Base-by-base conservation (phyloP, 306 rosid species). In the Pueraria montana region DNA sequence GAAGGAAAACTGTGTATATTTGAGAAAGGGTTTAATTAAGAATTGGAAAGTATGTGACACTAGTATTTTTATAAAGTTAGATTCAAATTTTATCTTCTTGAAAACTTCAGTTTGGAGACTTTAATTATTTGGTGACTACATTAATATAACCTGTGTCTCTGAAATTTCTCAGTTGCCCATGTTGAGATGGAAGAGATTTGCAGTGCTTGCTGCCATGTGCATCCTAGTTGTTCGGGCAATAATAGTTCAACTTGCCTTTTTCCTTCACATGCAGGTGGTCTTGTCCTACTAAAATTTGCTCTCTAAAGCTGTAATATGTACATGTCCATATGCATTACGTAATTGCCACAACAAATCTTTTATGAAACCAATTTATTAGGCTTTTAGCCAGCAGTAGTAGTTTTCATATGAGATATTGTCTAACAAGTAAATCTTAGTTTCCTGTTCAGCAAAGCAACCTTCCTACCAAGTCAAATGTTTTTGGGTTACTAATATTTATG, bases 151-250 rank as follows among this genome's bases (percentile, higher is more conserved):
- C 27, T 17, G 4, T 72, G 43, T 59, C 62, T 69, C 16, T 34
- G 11, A 80, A 46, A 30, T 46, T 67, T 72, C 16, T 74, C 82
- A 93, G 97, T 45, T 93, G 78, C 97, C 97, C 32, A 17, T 90
- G 11, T 75, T 93, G 89, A 87, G 97, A 87, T 93, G 97, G 97
- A 93, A 93, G 88, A 89, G 89, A 85, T 90, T 72, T 83, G 89
- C 95, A 10, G 80, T 89, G 76, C 88, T 90, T 68, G 95, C 95
- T 0, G 97, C 95, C 46, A 86, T 89, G 90, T 89, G 95, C 85
- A 93, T 91, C 79, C 78, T 91, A 50, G 91, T 86, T 68, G 94
- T 90, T 77, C 94, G 94, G 49, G 92, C 92, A 4, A 88, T 91
- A 82, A 82, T 87, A 59, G 91, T 93, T 84, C 95, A 93, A 81